Conservation (phyloP, 169 alveolate genomes). For the Amoebophrya sp. region DNA sequence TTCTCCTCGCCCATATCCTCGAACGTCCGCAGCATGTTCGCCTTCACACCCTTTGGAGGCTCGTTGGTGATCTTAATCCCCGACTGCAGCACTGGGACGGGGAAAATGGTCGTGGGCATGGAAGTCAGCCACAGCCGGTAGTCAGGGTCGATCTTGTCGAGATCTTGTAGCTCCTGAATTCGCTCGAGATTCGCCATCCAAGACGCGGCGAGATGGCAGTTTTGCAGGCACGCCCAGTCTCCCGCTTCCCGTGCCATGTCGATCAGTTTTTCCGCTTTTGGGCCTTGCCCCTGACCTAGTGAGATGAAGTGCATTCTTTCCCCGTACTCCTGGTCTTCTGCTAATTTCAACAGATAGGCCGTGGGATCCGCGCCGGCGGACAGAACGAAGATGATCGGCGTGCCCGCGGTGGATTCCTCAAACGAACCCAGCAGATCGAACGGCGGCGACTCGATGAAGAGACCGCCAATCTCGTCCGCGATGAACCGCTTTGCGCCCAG, state of each 20-base stretch:
- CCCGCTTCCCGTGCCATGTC: slow-evolving; percentile 64
- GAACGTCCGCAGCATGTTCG: slow-evolving; percentile 64
- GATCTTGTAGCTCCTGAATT: slow-evolving; percentile 65
- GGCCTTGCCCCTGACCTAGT: slow-evolving; percentile 86
- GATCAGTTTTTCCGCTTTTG: slow-evolving; percentile 67
- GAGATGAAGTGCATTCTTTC: slow-evolving; percentile 58
- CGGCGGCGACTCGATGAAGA: slow-evolving; percentile 74
- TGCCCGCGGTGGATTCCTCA: slow-evolving; percentile 60
- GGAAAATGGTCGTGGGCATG: slow-evolving; percentile 78
- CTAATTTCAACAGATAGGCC: slow-evolving; percentile 59
- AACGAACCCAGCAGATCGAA: slow-evolving; percentile 67
- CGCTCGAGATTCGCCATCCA: slow-evolving; percentile 84
- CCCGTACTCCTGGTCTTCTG: slow-evolving; percentile 60
- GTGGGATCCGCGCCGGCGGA: slow-evolving; percentile 89
- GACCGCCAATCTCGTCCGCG: slow-evolving; percentile 42
- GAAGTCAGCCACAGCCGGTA: slow-evolving; percentile 83
- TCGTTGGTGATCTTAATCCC: slow-evolving; percentile 82
- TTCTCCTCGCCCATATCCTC: slow-evolving; percentile 57
- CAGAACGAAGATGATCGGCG: slow-evolving; percentile 78
- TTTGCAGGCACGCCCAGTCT: slow-evolving; percentile 61
- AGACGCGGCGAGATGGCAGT: slow-evolving; percentile 81
- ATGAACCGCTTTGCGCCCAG: slow-evolving; percentile 22
- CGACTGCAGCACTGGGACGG: slow-evolving; percentile 76
- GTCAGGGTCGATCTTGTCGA: slow-evolving; percentile 64
- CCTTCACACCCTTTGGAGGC: slow-evolving; percentile 82